Base-by-base conservation (phyloP, 768 basidiomycete genomes). In the Megacollybia marginata region DNA sequence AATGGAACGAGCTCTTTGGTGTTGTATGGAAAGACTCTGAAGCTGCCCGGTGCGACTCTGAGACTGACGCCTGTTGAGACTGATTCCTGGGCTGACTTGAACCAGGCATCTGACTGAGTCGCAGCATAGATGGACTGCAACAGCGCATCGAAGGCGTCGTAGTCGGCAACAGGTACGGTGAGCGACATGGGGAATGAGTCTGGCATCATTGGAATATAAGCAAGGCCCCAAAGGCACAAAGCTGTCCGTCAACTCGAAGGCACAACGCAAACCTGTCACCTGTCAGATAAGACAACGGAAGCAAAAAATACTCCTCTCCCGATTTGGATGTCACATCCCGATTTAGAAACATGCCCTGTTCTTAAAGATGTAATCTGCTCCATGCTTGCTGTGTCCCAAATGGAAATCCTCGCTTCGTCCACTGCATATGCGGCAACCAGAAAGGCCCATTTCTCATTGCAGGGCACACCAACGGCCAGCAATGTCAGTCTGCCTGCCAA, bases 11-110 rank as follows among this genome's bases (percentile, higher is more conserved):
- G 77, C 33, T 73, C 74, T 5, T 74, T 70, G 59, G 88, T 88
- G 62, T 92, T 83, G 59, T 91, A 90, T 0, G 90, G 90, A 59
- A 90, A 93, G n/a, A 90, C 82, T 23, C 90, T 80, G 62, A 87
- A 90, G 12, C 46, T 18, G 32, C 70, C 68, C 1, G 67, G 57
- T 48, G 72, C 75, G 20, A 83, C 84, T 44, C 86, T 79, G 44
- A 90, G 69, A 53, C 82, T 85, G 43, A 89, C 88, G 45, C 88
- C 87, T 0, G 83, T 83, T 31, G 84, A 74, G 54, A 82, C 64
- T 42, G 83, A 79, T 56, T 88, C 85, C 55, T 84, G 79, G 0
- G 79, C 73, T 15, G 85, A 85, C 67, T 86, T 86, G 65, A 90
- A 88, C 87, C 87, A 89, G 40, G 87, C 85, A 56, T 85, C 85